phyloP scores from a whole-genome alignment of 73 alveolate genomes.

The Tetrahymena malaccensis region DNA sequence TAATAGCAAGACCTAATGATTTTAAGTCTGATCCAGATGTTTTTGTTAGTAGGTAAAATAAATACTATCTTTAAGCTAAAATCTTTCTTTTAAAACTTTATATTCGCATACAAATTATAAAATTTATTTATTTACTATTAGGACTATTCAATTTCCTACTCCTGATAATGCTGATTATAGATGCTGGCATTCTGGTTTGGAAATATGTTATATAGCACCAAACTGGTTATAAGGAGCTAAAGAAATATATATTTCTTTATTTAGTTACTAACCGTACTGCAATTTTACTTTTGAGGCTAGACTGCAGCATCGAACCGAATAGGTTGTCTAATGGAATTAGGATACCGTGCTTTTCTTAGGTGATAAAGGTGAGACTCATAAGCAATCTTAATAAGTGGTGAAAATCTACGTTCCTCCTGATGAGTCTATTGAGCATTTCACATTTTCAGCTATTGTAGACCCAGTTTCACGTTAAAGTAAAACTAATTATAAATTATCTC shows the following conservation, averaged over 20 bases:
- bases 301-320: background rate
- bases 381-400: background rate
- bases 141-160: background rate
- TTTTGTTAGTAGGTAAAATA: background rate
- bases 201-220: background rate
- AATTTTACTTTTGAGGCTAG: background rate
- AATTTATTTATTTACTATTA: too few species aligned
- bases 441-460: background rate
- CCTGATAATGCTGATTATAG: background rate
- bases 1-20: background rate
- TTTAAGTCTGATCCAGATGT: background rate
- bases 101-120: too few species aligned
- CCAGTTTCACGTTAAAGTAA: background rate
- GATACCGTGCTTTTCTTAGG: background rate
- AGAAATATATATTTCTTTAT: background rate
- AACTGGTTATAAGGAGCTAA: background rate
- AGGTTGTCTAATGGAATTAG: background rate
- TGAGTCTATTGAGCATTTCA: background rate
- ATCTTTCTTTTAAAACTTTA: too few species aligned
- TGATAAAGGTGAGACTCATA: background rate
- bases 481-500: background rate
- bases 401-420: background rate
- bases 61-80: too few species aligned
- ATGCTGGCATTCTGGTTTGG: background rate
- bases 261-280: background rate